Evolutionary conservation across 805 yeast genomes (phyloP).

Genomic region (Pichia gijzeniarum): DNA sequence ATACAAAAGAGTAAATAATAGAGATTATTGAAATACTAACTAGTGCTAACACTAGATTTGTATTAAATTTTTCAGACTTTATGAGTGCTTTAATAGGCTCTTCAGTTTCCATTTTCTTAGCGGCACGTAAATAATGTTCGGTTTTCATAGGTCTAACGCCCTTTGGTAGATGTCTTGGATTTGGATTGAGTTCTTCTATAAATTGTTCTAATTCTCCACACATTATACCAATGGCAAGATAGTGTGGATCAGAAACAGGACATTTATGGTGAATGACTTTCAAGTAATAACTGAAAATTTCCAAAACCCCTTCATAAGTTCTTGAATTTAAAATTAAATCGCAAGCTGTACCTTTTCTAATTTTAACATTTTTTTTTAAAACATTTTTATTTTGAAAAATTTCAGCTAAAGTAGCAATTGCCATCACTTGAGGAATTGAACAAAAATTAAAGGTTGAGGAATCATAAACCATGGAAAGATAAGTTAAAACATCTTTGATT

Average conservation of each 20-base stretch:
- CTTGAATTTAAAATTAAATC: slow-evolving; percentile 66
- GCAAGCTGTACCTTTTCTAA: slow-evolving; percentile 85
- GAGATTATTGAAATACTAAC: slow-evolving; percentile 20
- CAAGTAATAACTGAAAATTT: slow-evolving; percentile 69
- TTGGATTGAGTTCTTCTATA: slow-evolving; percentile 71
- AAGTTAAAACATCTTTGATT: slow-evolving; percentile 67
- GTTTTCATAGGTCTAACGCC: slow-evolving; percentile 45
- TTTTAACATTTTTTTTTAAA: slow-evolving; percentile 68
- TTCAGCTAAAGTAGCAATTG: slow-evolving; percentile 85
- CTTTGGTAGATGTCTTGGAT: slow-evolving; percentile 43
- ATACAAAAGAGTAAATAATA: slow-evolving; percentile 10
- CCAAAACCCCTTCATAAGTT: slow-evolving; percentile 67
- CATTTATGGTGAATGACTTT: slow-evolving; percentile 74
- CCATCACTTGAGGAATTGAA: slow-evolving; percentile 99
- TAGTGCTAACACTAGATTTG: slow-evolving; percentile 15
- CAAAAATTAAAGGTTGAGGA: slow-evolving; percentile 84
- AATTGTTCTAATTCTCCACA: slow-evolving; percentile 88
- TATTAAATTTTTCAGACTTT: slow-evolving; percentile 15
- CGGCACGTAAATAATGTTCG: slow-evolving; percentile 41
- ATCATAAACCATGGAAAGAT: slow-evolving; percentile 70
- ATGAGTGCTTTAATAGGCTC: slow-evolving; percentile 17
- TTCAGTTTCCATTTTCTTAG: slow-evolving; percentile 36
- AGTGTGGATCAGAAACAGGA: slow-evolving; percentile 78
- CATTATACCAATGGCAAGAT: slow-evolving; percentile 71
- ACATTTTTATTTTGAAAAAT: slow-evolving; percentile 77